Base-by-base conservation (phyloP, 179 eudicot species). In the Silene coronaria region DNA sequence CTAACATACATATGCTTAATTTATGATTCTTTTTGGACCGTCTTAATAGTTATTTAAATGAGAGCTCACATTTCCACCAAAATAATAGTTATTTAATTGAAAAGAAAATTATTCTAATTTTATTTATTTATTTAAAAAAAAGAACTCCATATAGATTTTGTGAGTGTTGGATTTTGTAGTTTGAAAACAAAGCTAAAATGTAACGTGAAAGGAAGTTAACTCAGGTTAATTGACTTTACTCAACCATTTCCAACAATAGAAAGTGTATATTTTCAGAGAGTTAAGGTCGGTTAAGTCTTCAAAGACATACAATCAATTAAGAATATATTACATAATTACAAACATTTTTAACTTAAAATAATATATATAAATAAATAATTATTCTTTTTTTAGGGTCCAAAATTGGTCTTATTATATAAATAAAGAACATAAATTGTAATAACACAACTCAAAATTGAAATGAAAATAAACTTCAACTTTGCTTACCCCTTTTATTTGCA, bases 131-230 rank as follows among this genome's bases (percentile, higher is more conserved):
- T 9, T 42, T 42, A 42, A 10, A 42, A 36, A 36, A 36, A 0
- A 36, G 4, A 42, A 0, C 7, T 8, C 45, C 0, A 8, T 0
- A 42, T 10, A 42, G 48, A 42, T 10, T 42, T 42, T 42, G 11
- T 42, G 0, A 42, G 11, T 42, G 13, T 42, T 42, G 48, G 48
- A 42, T 42, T 42, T 42, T 42, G 48, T 62, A 16, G 64, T 48
- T 72, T 53, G 73, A 61, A 62, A 70, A 68, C 67, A 45, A 72
- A 45, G 5, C 30, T 27, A 13, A 21, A 68, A 2, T 42, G 13
- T 42, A 16, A 11, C 1, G 6, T 30, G 28, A 62, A 62, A 24
- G 36, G 36, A n/a, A 62, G 1, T 62, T 26, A 62, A 26, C 67
- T 26, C 36, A 1, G 11, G 67, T 27, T 62, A 22, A 62, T 26